Conservation (phyloP, 768 basidiomycete genomes). For the Auriscalpium orientale region DNA sequence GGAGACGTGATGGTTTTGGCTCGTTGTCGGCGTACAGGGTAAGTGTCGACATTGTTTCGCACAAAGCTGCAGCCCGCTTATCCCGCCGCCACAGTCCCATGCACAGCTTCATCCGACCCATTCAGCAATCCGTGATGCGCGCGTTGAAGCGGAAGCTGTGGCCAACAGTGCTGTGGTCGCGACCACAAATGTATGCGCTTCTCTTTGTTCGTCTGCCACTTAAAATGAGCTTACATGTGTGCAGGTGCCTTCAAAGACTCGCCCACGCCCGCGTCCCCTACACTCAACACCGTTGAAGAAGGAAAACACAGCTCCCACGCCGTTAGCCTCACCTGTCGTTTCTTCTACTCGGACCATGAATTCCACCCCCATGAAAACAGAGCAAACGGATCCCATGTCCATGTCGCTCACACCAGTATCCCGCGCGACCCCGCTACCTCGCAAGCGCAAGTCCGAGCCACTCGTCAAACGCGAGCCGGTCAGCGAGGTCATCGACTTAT, state of each 20-base stretch:
- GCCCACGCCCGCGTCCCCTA: background rate
- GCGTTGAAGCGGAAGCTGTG: background rate
- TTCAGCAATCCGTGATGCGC: background rate
- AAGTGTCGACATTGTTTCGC: constrained; percentile 11
- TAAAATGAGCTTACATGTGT: background rate
- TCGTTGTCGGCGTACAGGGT: constrained; percentile 41
- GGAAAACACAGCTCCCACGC: background rate
- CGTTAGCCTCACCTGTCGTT: background rate
- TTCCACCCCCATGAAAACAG: too few species aligned
- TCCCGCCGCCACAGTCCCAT: background rate
- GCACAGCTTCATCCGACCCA: background rate
- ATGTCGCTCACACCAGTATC: background rate
- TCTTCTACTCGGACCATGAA: too few species aligned
- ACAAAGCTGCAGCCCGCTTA: background rate
- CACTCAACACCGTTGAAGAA: constrained; percentile 4
- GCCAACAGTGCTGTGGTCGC: background rate
- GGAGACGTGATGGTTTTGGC: constrained; percentile 36
- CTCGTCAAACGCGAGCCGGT: background rate
- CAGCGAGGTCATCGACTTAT: too few species aligned
- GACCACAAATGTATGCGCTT: background rate
- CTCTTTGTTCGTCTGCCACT: background rate
- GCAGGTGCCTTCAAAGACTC: background rate
- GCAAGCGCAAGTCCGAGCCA: background rate
- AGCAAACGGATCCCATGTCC: background rate
- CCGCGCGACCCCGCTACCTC: background rate